Percentiles rank a stretch among this genome's conserved stretches.
Conservation (phyloP, 2,329 filamentous ascomycete genomes). For the Stachybotrys echinatus region DNA sequence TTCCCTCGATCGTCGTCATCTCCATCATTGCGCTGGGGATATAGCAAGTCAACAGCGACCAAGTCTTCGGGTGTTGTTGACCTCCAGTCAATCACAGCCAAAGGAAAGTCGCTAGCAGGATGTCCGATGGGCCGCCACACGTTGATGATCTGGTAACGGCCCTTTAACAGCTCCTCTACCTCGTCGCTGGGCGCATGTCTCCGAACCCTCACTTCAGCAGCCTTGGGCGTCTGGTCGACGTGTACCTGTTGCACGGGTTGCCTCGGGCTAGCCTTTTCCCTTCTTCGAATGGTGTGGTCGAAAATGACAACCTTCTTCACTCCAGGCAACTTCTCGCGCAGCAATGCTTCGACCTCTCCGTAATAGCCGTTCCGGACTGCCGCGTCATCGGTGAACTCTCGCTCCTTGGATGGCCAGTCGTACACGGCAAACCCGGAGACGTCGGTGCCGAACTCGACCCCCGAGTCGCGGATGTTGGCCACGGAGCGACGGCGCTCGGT, state of each 20-base stretch:
- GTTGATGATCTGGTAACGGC: conserved; percentile 50
- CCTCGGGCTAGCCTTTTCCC: conserved; percentile 47
- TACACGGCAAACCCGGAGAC: conserved; percentile 19
- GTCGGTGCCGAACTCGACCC: conserved; percentile 12
- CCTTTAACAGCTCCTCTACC: conserved; percentile 26
- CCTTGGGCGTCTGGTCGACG: conserved; percentile 63
- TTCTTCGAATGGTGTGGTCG: conserved; percentile 64
- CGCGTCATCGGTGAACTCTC: conserved; percentile 48
- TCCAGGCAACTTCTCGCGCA: conserved; percentile 47
- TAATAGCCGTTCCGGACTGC: conserved; percentile 56
- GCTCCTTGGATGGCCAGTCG: conserved; percentile 36
- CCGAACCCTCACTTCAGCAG: conserved; percentile 56
- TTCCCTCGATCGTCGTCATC: conserved; percentile 17
- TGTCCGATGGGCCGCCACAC: conserved; percentile 28
- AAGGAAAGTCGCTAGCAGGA: conserved; percentile 14
- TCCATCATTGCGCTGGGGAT: conserved; percentile 13
- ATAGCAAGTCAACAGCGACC: conserved; percentile 15
- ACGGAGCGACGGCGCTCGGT: conserved; percentile 13
- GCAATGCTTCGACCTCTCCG: conserved; percentile 51
- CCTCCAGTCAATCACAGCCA: conserved; percentile 17
- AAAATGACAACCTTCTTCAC: conserved; percentile 63
- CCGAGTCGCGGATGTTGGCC: conserved; percentile 14
- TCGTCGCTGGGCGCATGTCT: conserved; percentile 49
- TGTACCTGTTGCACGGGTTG: conserved; percentile 66
- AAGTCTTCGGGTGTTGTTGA: conserved; percentile 16